These are phyloP conservation scores for Lagenidium giganteum DNA, from an alignment of 352 stramenopile genomes.

Conservation along the genomic window DNA sequence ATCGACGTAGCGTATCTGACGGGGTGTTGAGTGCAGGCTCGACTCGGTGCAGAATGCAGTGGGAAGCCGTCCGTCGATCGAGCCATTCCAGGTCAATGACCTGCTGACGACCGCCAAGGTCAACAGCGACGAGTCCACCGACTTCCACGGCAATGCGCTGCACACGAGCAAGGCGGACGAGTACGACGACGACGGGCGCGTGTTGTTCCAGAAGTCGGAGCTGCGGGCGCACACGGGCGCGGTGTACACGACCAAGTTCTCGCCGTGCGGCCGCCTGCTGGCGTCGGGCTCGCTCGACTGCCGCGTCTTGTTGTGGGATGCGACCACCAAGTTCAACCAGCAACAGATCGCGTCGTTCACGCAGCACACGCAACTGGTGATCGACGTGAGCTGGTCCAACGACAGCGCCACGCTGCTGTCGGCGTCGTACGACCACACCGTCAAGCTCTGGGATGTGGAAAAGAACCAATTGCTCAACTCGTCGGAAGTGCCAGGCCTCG, in stretches of 20 bases:
- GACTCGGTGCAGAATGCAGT: constrained; percentile 51
- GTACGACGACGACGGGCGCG: constrained; percentile 55
- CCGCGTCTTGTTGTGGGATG: constrained; percentile 82
- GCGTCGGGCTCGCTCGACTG: constrained; percentile 77
- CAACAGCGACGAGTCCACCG: constrained; percentile 24
- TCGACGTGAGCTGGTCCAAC: constrained; percentile 81
- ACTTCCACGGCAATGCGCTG: constrained; percentile 27
- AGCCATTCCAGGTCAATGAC: constrained; percentile 70
- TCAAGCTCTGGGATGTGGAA: constrained; percentile 86
- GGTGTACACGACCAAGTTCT: constrained; percentile 87
- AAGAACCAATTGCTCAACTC: constrained; percentile 61
- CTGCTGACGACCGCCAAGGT: constrained; percentile 46
- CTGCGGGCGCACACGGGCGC: constrained; percentile 67
- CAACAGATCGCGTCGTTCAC: constrained; percentile 73
- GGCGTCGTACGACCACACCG: constrained; percentile 83
- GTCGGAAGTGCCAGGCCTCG: constrained; percentile 68
- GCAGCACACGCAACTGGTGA: constrained; percentile 78
- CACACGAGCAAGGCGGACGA: constrained; percentile 51
- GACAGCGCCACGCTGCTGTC: constrained; percentile 72
- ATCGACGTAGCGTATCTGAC: too few species aligned
- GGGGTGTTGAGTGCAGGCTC: too few species aligned
- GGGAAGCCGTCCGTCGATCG: constrained; percentile 17
- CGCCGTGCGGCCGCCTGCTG: constrained; percentile 71
- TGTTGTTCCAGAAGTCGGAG: constrained; percentile 80
- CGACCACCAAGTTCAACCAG: constrained; percentile 87